Conservation (phyloP, 2,329 filamentous ascomycete genomes). For the Ophiostoma ulmi region DNA sequence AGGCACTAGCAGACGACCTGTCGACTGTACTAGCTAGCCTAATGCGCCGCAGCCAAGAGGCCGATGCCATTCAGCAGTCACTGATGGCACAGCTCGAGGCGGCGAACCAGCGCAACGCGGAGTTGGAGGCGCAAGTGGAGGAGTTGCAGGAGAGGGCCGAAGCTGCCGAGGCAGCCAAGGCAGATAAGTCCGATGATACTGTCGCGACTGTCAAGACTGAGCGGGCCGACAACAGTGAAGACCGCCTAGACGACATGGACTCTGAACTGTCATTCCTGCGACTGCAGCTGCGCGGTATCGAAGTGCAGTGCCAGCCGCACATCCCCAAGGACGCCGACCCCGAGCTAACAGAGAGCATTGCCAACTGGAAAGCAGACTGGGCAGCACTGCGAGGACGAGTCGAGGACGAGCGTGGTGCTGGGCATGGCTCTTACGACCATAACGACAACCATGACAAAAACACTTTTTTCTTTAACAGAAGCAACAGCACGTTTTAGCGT, state of each 20-base stretch:
- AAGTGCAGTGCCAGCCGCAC: constrained; percentile 50
- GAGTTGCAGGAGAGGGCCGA: background rate
- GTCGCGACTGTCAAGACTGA: background rate
- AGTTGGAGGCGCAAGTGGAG: constrained; percentile 29
- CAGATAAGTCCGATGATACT: background rate
- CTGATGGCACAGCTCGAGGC: constrained; percentile 37
- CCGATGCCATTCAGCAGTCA: constrained; percentile 46
- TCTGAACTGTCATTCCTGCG: constrained; percentile 57
- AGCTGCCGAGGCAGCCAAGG: background rate
- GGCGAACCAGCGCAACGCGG: constrained; percentile 46
- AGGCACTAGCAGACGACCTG: constrained; percentile 48
- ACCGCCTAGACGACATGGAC: constrained; percentile 52
- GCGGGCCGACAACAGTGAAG: background rate
- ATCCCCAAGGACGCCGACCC: constrained; percentile 46
- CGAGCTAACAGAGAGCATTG: constrained; percentile 55
- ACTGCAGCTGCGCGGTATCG: constrained; percentile 58
- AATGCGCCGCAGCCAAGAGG: constrained; percentile 53
- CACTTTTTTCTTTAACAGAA: constrained; percentile 5
- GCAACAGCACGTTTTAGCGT: constrained; percentile 16
- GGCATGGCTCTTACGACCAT: background rate
- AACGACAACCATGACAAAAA: background rate
- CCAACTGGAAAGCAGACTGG: constrained; percentile 59
- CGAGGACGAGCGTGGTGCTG: constrained; percentile 22
- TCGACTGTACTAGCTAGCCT: constrained; percentile 47
- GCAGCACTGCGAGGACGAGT: constrained; percentile 35